Conservation (phyloP, 495 filamentous ascomycete genomes). For the Aspergillus biplanus region DNA sequence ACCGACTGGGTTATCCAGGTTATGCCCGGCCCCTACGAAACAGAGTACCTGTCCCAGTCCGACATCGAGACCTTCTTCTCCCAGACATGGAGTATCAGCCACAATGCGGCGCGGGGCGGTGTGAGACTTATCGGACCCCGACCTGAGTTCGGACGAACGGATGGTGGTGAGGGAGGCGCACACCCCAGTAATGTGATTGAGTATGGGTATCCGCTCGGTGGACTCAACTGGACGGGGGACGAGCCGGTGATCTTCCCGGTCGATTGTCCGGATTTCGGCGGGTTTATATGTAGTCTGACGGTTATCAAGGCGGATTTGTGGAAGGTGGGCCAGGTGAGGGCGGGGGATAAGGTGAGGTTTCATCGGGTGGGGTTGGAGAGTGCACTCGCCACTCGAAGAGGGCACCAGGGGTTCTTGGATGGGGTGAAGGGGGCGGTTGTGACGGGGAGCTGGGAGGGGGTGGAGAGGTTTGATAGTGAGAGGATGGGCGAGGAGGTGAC, state of each 20-base stretch:
- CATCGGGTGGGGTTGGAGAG: slow-evolving; percentile 11
- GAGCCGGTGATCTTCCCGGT: slow-evolving; percentile 25
- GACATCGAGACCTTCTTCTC: slow-evolving; percentile 44
- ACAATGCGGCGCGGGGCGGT: slow-evolving; percentile 25
- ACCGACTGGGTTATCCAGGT: slow-evolving; percentile 48
- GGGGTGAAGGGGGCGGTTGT: background rate
- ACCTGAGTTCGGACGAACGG: slow-evolving; percentile 20
- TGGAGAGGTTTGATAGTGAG: background rate
- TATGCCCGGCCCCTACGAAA: slow-evolving; percentile 61
- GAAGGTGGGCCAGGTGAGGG: slow-evolving; percentile 28
- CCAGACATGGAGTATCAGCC: slow-evolving; percentile 29
- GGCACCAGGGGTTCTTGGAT: background rate
- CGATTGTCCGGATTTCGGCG: slow-evolving; percentile 28
- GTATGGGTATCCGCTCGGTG: slow-evolving; percentile 25
- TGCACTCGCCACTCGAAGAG: background rate
- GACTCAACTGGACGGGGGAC: slow-evolving; percentile 28
- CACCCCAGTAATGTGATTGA: slow-evolving; percentile 30
- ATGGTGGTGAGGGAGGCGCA: slow-evolving; percentile 26
- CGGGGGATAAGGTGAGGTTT: slow-evolving; percentile 21
- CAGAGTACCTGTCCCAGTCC: slow-evolving; percentile 46
- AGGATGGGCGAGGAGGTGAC: background rate
- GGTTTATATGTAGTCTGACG: slow-evolving; percentile 23
- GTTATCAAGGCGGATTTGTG: slow-evolving; percentile 26
- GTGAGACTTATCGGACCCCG: slow-evolving; percentile 27
- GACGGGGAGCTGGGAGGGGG: background rate